These are phyloP conservation scores for Trichophyton simii DNA, from an alignment of 2,329 filamentous ascomycete species.

Conservation along the genomic window DNA sequence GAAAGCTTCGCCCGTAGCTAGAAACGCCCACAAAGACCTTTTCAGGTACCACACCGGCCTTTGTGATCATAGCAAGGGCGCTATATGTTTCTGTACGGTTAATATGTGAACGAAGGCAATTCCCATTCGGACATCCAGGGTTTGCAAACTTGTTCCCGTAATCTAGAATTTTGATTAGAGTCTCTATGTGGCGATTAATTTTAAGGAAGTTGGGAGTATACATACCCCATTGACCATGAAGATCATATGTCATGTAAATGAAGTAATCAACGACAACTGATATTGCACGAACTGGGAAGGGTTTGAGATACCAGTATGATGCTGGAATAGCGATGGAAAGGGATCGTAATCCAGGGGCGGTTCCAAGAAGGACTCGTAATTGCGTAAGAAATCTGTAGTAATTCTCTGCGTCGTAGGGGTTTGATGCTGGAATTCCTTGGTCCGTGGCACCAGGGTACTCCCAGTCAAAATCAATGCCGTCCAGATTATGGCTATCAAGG, in stretches of 20 bases:
- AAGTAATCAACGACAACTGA: constrained; percentile 20
- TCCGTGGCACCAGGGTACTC: constrained; percentile 29
- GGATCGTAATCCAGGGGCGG: constrained; percentile 16
- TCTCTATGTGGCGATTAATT: constrained; percentile 6
- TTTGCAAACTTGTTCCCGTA: constrained; percentile 4
- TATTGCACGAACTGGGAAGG: constrained; percentile 19
- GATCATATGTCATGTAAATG: constrained; percentile 29
- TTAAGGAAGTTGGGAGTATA: constrained; percentile 6
- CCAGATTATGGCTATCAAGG: constrained; percentile 27
- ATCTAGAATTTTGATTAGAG: constrained; percentile 8
- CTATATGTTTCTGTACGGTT: constrained; percentile 29
- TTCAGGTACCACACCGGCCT: constrained; percentile 25
- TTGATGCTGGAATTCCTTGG: constrained; percentile 22
- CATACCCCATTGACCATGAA: constrained; percentile 18
- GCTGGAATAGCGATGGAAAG: constrained; percentile 19
- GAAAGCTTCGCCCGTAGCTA: constrained; percentile 28
- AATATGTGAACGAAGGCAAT: constrained; percentile 25
- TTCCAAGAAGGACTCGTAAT: constrained; percentile 5
- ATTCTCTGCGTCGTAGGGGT: constrained; percentile 21
- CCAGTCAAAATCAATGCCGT: constrained; percentile 31
- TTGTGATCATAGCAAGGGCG: constrained; percentile 23
- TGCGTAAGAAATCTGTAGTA: constrained; percentile 22
- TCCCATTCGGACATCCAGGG: constrained; percentile 18
- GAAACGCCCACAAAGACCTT: constrained; percentile 25
- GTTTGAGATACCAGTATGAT: constrained; percentile 22